Evolutionary conservation across 176 grass and related monocot genomes (phyloP), one percentile per base, ranked within the genome.

Genomic region (Oryza glumipatula): DNA sequence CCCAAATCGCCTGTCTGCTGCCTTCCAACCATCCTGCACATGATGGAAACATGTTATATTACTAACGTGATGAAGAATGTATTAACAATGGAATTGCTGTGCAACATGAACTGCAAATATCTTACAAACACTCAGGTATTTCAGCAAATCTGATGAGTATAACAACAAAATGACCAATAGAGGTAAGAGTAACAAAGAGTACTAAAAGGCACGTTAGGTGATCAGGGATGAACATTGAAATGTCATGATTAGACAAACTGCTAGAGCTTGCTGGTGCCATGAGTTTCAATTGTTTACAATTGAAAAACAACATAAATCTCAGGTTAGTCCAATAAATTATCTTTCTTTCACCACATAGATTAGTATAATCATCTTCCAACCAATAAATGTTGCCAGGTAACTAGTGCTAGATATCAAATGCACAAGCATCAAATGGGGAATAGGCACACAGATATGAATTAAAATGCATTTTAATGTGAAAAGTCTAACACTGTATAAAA

Each of bases 11-110:
- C 43, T n/a, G 32, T 83, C 65, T 81, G 80, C 14, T 87, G 84
- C 15, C 41, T 73, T 81, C 70, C 56, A 23, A 80, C 77, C 56
- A 15, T 79, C 80, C 94, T 97, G 84, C 79, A 90, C 63, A 71
- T 49, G 43, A 84, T 41, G 49, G 38, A 84, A 75, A 74, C 39
- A 9, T 66, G 24, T 14, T 81, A 81, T 83, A 66, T 23, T 23
- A 23, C 58, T 63, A 23, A 63, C 30, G 24, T 65, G 24, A 74
- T 73, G 35, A 65, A 80, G 22, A 58, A 61, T 44, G 47, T 74
- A 69, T 28, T 39, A 77, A 19, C 22, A 82, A 82, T 58, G 9
- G 58, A 14, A 49, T 75, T 21, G 74, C 68, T 36, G 67, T 73
- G 56, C 11, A 36, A 38, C 47, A 84, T 41, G 49, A 68, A 67